These are phyloP conservation scores for Rosa rugosa DNA, from an alignment of 306 rosid genomes.

Conservation along the genomic window DNA sequence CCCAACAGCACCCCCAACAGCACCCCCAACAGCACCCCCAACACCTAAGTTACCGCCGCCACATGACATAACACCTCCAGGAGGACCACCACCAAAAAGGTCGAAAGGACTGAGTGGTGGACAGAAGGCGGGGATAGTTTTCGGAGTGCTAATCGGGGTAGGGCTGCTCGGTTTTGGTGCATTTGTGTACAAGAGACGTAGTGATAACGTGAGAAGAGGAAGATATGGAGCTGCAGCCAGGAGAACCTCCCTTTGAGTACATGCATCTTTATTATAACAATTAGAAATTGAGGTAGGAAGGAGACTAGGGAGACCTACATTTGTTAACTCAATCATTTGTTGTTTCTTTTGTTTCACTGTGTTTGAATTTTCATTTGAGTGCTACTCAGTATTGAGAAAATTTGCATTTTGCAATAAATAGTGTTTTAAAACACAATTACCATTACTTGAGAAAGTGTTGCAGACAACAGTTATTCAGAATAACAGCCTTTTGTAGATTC, in stretches of 20 bases:
- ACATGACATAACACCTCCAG: not conserved
- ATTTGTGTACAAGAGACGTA: conserved; percentile 36
- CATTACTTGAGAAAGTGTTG: not conserved
- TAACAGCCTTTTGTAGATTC: not conserved
- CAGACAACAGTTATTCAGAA: not conserved
- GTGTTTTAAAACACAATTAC: not conserved
- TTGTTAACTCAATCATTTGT: not conserved
- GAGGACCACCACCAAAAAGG: not conserved
- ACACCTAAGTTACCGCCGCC: not conserved
- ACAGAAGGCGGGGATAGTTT: conserved; percentile 42
- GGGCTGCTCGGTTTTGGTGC: conserved; percentile 29
- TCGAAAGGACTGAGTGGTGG: conserved; percentile 37
- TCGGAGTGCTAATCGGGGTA: conserved; percentile 37
- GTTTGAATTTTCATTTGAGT: not conserved
- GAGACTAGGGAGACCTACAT: not conserved
- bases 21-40: not conserved
- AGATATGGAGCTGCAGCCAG: conserved; percentile 30
- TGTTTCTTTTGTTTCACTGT: not conserved
- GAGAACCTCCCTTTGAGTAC: conserved; percentile 22
- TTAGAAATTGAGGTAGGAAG: not conserved
- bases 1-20: not conserved
- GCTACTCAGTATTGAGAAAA: not conserved
- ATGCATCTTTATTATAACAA: not conserved
- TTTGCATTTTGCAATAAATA: not conserved
- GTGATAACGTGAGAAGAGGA: conserved; percentile 21